Evolutionary conservation across 495 filamentous ascomycete species (phyloP).

Genomic region (Chaetomidium leptoderma): DNA sequence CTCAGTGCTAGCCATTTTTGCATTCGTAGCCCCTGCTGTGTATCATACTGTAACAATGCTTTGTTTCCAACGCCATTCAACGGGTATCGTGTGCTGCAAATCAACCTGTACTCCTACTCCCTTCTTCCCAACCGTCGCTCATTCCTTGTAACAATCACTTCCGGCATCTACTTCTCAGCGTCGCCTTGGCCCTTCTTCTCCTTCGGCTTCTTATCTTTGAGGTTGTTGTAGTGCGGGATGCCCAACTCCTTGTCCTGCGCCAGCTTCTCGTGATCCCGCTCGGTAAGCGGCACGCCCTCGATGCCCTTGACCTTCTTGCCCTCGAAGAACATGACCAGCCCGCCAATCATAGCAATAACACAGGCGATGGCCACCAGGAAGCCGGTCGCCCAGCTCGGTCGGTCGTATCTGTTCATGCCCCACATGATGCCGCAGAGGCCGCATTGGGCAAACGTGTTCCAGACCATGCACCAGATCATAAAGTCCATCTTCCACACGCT

Average conservation of each 20-base stretch:
- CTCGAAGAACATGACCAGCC: constrained; percentile 64
- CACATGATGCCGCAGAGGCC: constrained; percentile 75
- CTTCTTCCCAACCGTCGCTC: not conserved
- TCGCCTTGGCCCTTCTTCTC: constrained; percentile 27
- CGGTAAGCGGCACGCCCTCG: constrained; percentile 55
- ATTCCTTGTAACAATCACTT: not conserved
- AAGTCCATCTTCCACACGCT: constrained; percentile 73
- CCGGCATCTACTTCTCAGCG: constrained; percentile 7
- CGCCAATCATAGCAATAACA: constrained; percentile 63
- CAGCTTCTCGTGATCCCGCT: constrained; percentile 43
- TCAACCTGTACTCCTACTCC: not conserved
- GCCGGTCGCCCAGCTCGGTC: constrained; percentile 72
- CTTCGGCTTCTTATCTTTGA: constrained; percentile 50
- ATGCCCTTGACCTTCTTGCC: constrained; percentile 59
- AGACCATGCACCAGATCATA: constrained; percentile 67
- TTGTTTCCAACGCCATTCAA: constrained; percentile 3
- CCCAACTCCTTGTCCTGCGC: constrained; percentile 46
- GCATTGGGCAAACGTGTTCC: constrained; percentile 71
- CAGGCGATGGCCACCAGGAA: constrained; percentile 67
- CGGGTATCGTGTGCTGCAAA: constrained; percentile 10
- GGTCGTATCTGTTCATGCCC: constrained; percentile 62
- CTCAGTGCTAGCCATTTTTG: not conserved
- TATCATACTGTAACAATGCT: not conserved
- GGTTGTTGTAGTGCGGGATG: constrained; percentile 51
- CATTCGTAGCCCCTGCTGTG: not conserved